Evolutionary conservation across 2,329 filamentous ascomycete species (phyloP).

Genomic region (Aspergillus jensenii): DNA sequence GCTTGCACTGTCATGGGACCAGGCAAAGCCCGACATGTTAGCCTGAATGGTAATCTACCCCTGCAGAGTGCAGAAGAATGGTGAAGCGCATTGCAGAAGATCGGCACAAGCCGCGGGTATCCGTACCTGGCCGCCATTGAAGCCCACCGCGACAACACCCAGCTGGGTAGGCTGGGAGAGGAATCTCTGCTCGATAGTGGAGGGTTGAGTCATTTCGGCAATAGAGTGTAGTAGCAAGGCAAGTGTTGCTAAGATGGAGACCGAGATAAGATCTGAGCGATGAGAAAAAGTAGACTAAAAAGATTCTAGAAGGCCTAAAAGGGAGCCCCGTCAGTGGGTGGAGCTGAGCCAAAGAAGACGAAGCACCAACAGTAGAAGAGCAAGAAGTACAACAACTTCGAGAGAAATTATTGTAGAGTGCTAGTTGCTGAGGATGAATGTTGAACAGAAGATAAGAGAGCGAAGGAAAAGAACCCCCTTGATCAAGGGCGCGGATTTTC

Average conservation of each 20-base stretch:
- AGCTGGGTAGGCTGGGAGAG: conserved; percentile 76
- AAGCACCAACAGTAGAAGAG: not conserved
- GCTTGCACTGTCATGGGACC: conserved; percentile 65
- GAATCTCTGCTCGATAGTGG: conserved; percentile 69
- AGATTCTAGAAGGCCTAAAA: conserved; percentile 21
- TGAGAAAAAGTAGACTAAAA: conserved; percentile 12
- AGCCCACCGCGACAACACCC: conserved; percentile 90
- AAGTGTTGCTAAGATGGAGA: not conserved
- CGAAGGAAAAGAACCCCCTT: not conserved
- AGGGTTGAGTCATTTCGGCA: conserved; percentile 53
- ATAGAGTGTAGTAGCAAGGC: not conserved
- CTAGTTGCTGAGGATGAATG: not conserved
- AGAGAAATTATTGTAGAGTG: not conserved
- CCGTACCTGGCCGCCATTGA: conserved; percentile 89
- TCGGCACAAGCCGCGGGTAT: conserved; percentile 14
- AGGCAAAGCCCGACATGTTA: not conserved
- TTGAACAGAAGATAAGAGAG: not conserved
- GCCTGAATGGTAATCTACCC: not conserved
- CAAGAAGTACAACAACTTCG: not conserved
- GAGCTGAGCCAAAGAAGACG: conserved; percentile 10
- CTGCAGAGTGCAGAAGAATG: not conserved
- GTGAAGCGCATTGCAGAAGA: conserved; percentile 7
- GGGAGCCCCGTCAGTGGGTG: conserved; percentile 11
- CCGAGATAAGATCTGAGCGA: conserved; percentile 5
- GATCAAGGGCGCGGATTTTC: conserved; percentile 9